These are phyloP conservation scores for Cornus florida DNA, from an alignment of 148 eudicot species.

Conservation along the genomic window DNA sequence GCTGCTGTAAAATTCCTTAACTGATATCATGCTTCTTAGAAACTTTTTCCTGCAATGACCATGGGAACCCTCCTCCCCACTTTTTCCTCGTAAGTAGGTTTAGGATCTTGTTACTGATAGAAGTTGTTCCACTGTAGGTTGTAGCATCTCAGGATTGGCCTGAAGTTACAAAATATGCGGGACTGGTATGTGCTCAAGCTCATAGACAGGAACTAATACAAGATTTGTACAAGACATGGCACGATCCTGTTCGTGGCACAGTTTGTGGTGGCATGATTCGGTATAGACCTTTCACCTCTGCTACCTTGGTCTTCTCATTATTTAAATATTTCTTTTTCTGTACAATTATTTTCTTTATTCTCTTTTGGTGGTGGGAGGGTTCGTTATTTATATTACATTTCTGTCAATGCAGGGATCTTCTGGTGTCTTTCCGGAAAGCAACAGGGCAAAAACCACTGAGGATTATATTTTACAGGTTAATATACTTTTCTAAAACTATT, in stretches of 20 bases:
- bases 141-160: constrained; percentile 91
- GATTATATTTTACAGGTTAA: constrained; percentile 66
- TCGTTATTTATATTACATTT: background rate
- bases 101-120: constrained; percentile 10
- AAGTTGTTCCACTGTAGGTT: constrained; percentile 39
- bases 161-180: constrained; percentile 80
- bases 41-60: background rate
- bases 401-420: constrained; percentile 56
- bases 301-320: background rate
- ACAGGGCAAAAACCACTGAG: constrained; percentile 74
- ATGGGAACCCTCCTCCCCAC: background rate
- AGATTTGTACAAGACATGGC: constrained; percentile 79
- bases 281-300: constrained; percentile 14
- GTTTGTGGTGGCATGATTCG: constrained; percentile 79
- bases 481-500: background rate
- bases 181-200: constrained; percentile 72
- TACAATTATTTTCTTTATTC: background rate
- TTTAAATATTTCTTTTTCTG: background rate
- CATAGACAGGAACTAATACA: constrained; percentile 77
- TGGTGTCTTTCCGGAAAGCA: constrained; percentile 66
- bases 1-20: constrained; percentile 54
- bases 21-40: background rate
- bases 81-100: background rate
- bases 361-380: background rate
- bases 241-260: constrained; percentile 71